These are phyloP conservation scores for Xylariaceae sp. DNA, from an alignment of 2,329 filamentous ascomycete genomes.

Conservation along the genomic window DNA sequence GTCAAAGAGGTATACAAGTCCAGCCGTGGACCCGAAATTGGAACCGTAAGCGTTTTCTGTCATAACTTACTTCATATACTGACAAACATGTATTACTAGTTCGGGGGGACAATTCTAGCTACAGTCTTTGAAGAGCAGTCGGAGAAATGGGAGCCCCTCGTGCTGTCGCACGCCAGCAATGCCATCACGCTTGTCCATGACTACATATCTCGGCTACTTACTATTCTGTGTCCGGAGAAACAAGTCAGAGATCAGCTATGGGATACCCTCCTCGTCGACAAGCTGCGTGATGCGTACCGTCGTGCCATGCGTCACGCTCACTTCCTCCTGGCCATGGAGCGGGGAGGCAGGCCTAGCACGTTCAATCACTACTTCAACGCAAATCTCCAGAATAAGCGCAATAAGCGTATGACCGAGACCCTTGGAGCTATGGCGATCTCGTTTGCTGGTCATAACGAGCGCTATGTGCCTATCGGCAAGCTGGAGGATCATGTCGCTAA, in stretches of 20 bases:
- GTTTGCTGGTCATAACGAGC: background rate
- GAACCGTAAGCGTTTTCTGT: constrained; percentile 33
- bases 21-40: constrained; percentile 46
- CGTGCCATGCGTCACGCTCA: constrained; percentile 46
- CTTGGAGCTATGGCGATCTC: background rate
- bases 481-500: background rate
- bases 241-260: constrained; percentile 43
- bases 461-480: background rate
- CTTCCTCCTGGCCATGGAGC: constrained; percentile 53
- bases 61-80: background rate
- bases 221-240: constrained; percentile 44
- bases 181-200: constrained; percentile 46
- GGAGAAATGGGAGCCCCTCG: constrained; percentile 47
- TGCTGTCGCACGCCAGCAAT: constrained; percentile 48
- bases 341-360: constrained; percentile 46
- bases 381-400: constrained; percentile 27
- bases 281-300: constrained; percentile 45
- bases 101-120: constrained; percentile 34
- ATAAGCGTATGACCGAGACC: background rate
- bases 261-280: constrained; percentile 42
- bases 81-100: constrained; percentile 5
- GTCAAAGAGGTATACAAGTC: constrained; percentile 46
- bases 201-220: constrained; percentile 46
- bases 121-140: constrained; percentile 51
- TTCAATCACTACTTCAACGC: constrained; percentile 53